phyloP scores from a whole-genome alignment of 805 yeast species.

The Helenozyma baotianmanensis region DNA sequence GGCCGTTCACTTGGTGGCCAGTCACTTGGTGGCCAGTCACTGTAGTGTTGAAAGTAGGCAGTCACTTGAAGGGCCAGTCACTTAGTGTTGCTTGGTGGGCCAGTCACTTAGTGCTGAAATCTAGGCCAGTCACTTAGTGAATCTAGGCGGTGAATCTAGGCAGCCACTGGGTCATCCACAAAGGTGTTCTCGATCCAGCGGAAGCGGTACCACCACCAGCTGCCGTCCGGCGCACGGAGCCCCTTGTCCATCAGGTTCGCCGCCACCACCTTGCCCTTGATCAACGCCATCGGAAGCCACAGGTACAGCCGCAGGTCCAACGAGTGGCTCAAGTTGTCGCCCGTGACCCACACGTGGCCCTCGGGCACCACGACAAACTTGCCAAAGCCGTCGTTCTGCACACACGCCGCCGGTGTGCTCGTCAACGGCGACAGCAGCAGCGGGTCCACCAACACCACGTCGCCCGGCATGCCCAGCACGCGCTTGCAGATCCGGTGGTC shows the following conservation, averaged over 20 bases:
- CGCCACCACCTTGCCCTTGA: slow-evolving; percentile 81
- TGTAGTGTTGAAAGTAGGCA: too few relatives aligned
- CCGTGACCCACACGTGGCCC: slow-evolving; percentile 97
- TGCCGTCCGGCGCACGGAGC: slow-evolving; percentile 31
- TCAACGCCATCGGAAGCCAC: slow-evolving; percentile 82
- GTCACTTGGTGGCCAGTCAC: too few relatives aligned
- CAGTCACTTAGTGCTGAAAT: too few relatives aligned
- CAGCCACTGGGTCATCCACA: slow-evolving; percentile 25
- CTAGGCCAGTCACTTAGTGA: too few relatives aligned
- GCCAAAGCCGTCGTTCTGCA: slow-evolving; percentile 39
- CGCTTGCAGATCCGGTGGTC: slow-evolving; percentile 84
- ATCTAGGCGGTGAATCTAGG: background rate
- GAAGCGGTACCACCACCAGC: slow-evolving; percentile 43
- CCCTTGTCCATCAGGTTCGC: slow-evolving; percentile 52
- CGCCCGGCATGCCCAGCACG: slow-evolving; percentile 96
- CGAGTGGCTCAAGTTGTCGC: slow-evolving; percentile 85
- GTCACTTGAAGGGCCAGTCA: too few relatives aligned
- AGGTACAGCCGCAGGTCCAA: slow-evolving; percentile 87
- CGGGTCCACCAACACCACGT: slow-evolving; percentile 76
- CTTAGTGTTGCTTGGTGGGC: too few relatives aligned
- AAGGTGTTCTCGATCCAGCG: slow-evolving; percentile 53
- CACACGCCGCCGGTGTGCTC: slow-evolving; percentile 21
- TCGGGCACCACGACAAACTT: slow-evolving; percentile 75
- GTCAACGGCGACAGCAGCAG: slow-evolving; percentile 47
- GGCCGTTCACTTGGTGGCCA: too few relatives aligned